Conservation (phyloP, 805 yeast genomes). For the Cyberlindnera japonica region DNA sequence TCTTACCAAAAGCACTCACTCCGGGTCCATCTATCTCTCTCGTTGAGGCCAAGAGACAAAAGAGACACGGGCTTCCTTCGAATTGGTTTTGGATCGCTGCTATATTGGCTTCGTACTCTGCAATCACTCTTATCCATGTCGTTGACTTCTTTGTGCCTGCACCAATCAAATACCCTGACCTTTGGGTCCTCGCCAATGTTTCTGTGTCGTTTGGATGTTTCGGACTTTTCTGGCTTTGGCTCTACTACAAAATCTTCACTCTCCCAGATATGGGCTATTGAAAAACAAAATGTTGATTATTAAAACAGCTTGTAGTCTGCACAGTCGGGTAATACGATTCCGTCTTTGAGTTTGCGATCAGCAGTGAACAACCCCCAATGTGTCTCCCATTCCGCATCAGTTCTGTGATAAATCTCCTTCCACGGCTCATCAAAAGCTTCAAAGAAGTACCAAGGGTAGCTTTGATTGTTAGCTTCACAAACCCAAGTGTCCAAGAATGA, state of each 20-base stretch:
- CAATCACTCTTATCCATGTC: slow-evolving; percentile 47
- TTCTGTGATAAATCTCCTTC: slow-evolving; percentile 52
- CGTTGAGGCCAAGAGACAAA: slow-evolving; percentile 30
- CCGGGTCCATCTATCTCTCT: slow-evolving; percentile 42
- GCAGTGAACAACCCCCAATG: slow-evolving; percentile 64
- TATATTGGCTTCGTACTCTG: slow-evolving; percentile 50
- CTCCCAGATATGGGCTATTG: slow-evolving; percentile 28
- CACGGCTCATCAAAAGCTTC: slow-evolving; percentile 76
- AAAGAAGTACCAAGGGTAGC: slow-evolving; percentile 53
- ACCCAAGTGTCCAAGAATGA: slow-evolving; percentile 49
- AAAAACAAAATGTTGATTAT: background rate
- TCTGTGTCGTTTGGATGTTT: slow-evolving; percentile 75
- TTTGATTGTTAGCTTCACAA: slow-evolving; percentile 38
- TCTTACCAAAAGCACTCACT: slow-evolving; percentile 37
- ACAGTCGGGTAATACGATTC: slow-evolving; percentile 37
- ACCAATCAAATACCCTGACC: slow-evolving; percentile 68
- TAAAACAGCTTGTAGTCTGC: background rate
- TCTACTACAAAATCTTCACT: slow-evolving; percentile 47
- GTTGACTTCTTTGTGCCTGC: slow-evolving; percentile 50
- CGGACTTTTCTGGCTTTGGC: slow-evolving; percentile 78
- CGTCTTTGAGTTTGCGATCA: slow-evolving; percentile 44
- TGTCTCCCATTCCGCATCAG: slow-evolving; percentile 55
- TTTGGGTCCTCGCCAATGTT: slow-evolving; percentile 80
- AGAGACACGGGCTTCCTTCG: slow-evolving; percentile 46
- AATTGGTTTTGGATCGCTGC: slow-evolving; percentile 46